phyloP scores from a whole-genome alignment of 2,329 filamentous ascomycete genomes.

The Fusarium compactum region DNA sequence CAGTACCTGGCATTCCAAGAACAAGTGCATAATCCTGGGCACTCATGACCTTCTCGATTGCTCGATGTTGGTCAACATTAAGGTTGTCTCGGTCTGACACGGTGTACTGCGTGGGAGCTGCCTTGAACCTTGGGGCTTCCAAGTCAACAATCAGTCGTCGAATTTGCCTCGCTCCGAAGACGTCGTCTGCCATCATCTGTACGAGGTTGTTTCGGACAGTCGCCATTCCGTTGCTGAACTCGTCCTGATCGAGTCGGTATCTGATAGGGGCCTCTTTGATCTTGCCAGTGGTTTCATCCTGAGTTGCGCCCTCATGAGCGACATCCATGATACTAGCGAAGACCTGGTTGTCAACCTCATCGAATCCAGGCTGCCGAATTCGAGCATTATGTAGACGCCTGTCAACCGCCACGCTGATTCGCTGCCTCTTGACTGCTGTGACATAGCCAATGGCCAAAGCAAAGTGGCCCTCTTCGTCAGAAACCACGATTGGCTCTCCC shows the following conservation, averaged over 20 bases:
- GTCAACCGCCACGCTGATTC: conserved; percentile 91
- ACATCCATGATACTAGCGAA: conserved; percentile 96
- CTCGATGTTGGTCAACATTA: conserved; percentile 87
- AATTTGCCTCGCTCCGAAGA: conserved; percentile 77
- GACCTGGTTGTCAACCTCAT: conserved; percentile 81
- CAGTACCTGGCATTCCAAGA: conserved; percentile 96
- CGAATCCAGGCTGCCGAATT: conserved; percentile 79
- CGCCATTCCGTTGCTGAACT: conserved; percentile 98
- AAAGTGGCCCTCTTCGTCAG: conserved; percentile 94
- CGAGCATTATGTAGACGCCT: conserved; percentile 88
- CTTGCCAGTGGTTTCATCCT: conserved; percentile 64
- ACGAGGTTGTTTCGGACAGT: conserved; percentile 93
- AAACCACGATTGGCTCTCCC: conserved; percentile 95
- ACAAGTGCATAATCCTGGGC: conserved; percentile 97
- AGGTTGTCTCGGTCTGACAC: conserved; percentile 74
- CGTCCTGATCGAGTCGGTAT: conserved; percentile 95
- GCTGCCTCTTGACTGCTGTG: conserved; percentile 77
- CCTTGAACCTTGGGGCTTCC: conserved; percentile 78
- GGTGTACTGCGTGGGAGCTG: conserved; percentile 71
- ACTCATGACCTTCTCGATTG: conserved; percentile 95
- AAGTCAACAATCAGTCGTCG: conserved; percentile 85
- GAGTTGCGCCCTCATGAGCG: conserved; percentile 63
- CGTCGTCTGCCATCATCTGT: conserved; percentile 86
- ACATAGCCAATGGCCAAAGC: conserved; percentile 94
- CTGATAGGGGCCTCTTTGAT: conserved; percentile 68